Percentiles rank a stretch among this genome's conserved stretches.
Conservation (phyloP, 2,329 filamentous ascomycete genomes). For the Thielaviopsis euricoi region DNA sequence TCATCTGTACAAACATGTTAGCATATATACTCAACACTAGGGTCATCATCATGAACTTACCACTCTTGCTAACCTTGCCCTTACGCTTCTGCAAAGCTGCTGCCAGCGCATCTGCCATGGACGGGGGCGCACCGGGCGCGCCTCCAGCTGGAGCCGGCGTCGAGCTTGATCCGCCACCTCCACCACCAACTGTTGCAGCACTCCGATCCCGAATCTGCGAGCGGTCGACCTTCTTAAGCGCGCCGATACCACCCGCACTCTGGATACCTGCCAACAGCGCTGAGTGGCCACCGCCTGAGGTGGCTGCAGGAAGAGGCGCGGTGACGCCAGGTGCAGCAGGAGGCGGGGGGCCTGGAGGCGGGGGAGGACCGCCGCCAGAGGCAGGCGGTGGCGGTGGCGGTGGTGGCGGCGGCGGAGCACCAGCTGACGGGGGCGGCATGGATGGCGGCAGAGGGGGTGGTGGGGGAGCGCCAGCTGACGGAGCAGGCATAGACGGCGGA, state of each 20-base stretch:
- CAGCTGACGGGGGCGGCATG: constrained; percentile 15
- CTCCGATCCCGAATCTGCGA: constrained; percentile 57
- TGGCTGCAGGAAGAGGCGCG: constrained; percentile 40
- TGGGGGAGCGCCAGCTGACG: constrained; percentile 20
- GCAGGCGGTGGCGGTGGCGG: constrained; percentile 23
- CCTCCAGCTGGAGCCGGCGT: constrained; percentile 35
- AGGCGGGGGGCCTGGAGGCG: constrained; percentile 27
- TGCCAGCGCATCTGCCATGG: constrained; percentile 69
- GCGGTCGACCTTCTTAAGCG: constrained; percentile 61
- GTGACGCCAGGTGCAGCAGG: constrained; percentile 42
- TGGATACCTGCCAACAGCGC: constrained; percentile 59
- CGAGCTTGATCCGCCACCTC: constrained; percentile 28
- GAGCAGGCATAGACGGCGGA: constrained; percentile 22
- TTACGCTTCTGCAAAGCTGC: constrained; percentile 68
- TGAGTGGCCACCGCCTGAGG: constrained; percentile 30
- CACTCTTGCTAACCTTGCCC: constrained; percentile 85
- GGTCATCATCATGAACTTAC: constrained; percentile 41
- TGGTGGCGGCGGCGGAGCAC: constrained; percentile 22
- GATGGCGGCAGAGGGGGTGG: constrained; percentile 31
- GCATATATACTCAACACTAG: neutral
- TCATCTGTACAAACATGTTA: constrained; percentile 38
- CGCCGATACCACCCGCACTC: constrained; percentile 46
- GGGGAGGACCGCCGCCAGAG: constrained; percentile 20
- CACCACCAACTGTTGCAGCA: constrained; percentile 39
- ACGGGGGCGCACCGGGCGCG: constrained; percentile 39